A percentile compares a stretch with the other conserved stretches of the same genome.
phyloP scores from a whole-genome alignment of 768 basidiomycete species.

The Boletus subcaerulescens region DNA sequence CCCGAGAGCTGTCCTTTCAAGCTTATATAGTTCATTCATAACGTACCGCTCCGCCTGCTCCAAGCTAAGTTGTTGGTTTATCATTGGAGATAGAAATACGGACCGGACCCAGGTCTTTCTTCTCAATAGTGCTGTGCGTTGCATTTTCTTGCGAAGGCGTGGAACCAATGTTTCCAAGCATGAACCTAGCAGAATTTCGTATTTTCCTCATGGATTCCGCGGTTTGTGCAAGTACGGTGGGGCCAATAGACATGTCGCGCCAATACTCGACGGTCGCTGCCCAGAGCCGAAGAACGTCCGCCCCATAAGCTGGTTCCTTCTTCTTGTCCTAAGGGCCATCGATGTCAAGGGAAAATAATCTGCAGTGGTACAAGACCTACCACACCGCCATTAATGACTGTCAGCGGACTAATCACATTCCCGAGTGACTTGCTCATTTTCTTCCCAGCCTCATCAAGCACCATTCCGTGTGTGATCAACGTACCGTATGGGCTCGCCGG shows the following conservation, averaged over 20 bases:
- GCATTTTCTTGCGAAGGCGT: constrained; percentile 6
- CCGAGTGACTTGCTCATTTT: constrained; percentile 98
- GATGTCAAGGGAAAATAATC: background rate
- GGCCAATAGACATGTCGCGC: constrained; percentile 84
- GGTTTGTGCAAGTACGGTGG: constrained; percentile 69
- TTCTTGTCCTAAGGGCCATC: constrained; percentile 50
- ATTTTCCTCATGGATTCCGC: constrained; percentile 78
- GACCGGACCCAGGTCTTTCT: constrained; percentile 62
- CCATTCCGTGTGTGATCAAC: constrained; percentile 95
- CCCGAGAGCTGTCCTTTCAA: constrained; percentile 65
- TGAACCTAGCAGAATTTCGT: constrained; percentile 81
- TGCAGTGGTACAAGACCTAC: constrained; percentile 39
- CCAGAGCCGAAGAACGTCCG: constrained; percentile 89
- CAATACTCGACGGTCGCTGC: constrained; percentile 88
- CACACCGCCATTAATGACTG: constrained; percentile 72
- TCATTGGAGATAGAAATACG: constrained; percentile 21
- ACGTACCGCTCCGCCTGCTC: constrained; percentile 78
- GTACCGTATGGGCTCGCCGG: constrained; percentile 60
- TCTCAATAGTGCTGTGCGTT: constrained; percentile 8
- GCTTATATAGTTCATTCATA: constrained; percentile 74
- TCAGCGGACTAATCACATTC: constrained; percentile 84
- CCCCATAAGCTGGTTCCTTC: constrained; percentile 76
- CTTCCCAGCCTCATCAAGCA: constrained; percentile 83
- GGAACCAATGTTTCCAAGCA: constrained; percentile 71
- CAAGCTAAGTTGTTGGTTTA: constrained; percentile 5